These are phyloP conservation scores for Yamadazyma ubonensis DNA, from an alignment of 805 yeast genomes.

Conservation along the genomic window DNA sequence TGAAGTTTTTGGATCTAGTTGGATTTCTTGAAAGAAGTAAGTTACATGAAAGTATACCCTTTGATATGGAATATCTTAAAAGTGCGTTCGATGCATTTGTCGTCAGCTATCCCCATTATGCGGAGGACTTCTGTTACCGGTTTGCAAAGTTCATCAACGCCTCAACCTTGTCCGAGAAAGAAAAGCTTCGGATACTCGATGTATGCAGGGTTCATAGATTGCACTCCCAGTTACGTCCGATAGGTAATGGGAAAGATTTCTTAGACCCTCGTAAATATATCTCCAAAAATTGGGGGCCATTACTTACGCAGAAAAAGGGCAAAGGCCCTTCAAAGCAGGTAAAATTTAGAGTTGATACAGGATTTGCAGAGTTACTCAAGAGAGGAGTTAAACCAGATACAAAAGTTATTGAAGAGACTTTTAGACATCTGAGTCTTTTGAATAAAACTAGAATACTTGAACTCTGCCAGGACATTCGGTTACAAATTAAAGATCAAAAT, in stretches of 20 bases:
- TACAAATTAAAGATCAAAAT: constrained; percentile 17
- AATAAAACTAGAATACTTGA: constrained; percentile 13
- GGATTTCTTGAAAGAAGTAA: constrained; percentile 17
- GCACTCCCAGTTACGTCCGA: constrained; percentile 8
- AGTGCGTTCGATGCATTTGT: constrained; percentile 29
- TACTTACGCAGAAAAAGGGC: background rate
- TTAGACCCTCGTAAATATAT: constrained; percentile 14
- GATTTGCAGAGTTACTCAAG: constrained; percentile 32
- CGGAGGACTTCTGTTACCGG: constrained; percentile 21
- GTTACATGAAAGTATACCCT: background rate
- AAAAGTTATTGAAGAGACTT: constrained; percentile 30
- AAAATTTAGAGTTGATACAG: constrained; percentile 29
- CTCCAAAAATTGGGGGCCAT: constrained; percentile 8
- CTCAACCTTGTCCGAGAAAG: constrained; percentile 1
- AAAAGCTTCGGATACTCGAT: background rate
- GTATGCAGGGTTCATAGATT: constrained; percentile 2
- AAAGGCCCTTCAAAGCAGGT: constrained; percentile 20
- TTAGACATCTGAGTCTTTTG: constrained; percentile 23
- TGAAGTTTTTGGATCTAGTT: constrained; percentile 28
- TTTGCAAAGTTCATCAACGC: constrained; percentile 1
- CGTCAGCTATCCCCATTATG: constrained; percentile 32
- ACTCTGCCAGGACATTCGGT: constrained; percentile 13
- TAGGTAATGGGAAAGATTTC: constrained; percentile 8
- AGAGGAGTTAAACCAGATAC: constrained; percentile 37
- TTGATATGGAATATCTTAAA: constrained; percentile 4